Conservation (phyloP, 371 early-diverging fungal genomes). For the Capniomyces stellatus region DNA sequence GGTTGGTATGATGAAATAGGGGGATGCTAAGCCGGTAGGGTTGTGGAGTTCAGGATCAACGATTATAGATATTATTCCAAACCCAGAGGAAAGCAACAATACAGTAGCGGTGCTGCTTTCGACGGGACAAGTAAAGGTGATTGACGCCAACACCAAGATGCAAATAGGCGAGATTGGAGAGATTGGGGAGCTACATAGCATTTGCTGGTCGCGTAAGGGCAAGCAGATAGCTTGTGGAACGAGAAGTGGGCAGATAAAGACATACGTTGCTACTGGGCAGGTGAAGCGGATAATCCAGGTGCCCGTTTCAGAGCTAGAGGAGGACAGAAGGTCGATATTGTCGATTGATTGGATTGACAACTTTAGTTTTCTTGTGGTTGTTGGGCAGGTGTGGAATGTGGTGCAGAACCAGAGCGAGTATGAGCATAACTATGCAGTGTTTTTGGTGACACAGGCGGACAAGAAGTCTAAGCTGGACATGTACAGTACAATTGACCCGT, state of each 20-base stretch:
- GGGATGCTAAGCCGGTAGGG: background rate
- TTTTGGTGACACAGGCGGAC: constrained; percentile 13
- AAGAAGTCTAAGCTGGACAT: constrained; percentile 14
- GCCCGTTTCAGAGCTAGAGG: constrained; percentile 7
- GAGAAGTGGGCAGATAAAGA: constrained; percentile 7
- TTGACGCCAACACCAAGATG: constrained; percentile 6
- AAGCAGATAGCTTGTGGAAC: constrained; percentile 24
- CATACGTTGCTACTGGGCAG: constrained; percentile 12
- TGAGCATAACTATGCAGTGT: constrained; percentile 9
- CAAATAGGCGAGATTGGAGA: constrained; percentile 2
- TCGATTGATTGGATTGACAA: constrained; percentile 21
- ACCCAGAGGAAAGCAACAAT: constrained; percentile 12
- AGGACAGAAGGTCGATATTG: constrained; percentile 8
- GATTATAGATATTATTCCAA: constrained; percentile 16
- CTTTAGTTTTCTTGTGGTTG: constrained; percentile 17
- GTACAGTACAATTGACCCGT: constrained; percentile 16
- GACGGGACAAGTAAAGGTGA: constrained; percentile 8
- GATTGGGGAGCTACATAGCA: constrained; percentile 2
- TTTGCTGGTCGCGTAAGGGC: constrained; percentile 27
- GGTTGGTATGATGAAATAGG: too few species aligned
- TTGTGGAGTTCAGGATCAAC: background rate
- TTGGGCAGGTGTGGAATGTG: constrained; percentile 4
- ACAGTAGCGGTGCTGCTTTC: constrained; percentile 13
- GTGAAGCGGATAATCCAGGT: constrained; percentile 15
- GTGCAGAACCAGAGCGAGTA: background rate